Percentiles rank a stretch among this genome's conserved stretches.
Conservation (phyloP, 352 stramenopile genomes). For the Hyaloperonospora arabidopsidis region DNA sequence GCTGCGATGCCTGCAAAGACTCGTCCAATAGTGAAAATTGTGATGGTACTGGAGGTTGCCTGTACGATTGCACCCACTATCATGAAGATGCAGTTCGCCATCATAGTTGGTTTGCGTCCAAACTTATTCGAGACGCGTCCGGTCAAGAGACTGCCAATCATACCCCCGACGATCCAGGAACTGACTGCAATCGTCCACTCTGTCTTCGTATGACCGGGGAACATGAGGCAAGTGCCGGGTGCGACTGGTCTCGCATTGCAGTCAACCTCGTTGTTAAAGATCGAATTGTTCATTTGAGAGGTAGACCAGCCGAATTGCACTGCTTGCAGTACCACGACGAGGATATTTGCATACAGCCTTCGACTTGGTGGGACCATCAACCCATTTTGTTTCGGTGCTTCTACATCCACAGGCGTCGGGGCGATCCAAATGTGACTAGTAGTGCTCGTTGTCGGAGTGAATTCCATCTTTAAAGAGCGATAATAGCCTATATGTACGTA, state of each 20-base stretch:
- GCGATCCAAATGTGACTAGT: constrained; percentile 15
- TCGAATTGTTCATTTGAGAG: constrained; percentile 42
- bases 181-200: constrained; percentile 57
- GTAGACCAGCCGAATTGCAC: constrained; percentile 39
- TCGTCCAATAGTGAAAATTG: constrained; percentile 33
- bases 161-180: constrained; percentile 51
- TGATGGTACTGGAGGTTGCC: constrained; percentile 16
- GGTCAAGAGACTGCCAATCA: constrained; percentile 37
- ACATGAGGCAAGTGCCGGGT: constrained; percentile 26
- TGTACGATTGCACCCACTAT: constrained; percentile 33
- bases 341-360: constrained; percentile 43
- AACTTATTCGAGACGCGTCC: constrained; percentile 34
- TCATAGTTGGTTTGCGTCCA: constrained; percentile 31
- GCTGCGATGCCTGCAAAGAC: constrained; percentile 44
- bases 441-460: constrained; percentile 20
- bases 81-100: constrained; percentile 39
- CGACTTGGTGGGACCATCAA: constrained; percentile 15
- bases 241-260: constrained; percentile 39
- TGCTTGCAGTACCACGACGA: constrained; percentile 40
- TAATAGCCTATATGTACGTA: not conserved
- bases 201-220: constrained; percentile 22
- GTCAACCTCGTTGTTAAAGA: constrained; percentile 34
- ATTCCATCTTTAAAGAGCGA: constrained; percentile 12
- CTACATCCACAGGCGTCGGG: constrained; percentile 9
- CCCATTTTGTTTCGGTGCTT: constrained; percentile 3